These are phyloP conservation scores for Vitis rupestris DNA, from an alignment of 164 flowering plant genomes.

Conservation along the genomic window DNA sequence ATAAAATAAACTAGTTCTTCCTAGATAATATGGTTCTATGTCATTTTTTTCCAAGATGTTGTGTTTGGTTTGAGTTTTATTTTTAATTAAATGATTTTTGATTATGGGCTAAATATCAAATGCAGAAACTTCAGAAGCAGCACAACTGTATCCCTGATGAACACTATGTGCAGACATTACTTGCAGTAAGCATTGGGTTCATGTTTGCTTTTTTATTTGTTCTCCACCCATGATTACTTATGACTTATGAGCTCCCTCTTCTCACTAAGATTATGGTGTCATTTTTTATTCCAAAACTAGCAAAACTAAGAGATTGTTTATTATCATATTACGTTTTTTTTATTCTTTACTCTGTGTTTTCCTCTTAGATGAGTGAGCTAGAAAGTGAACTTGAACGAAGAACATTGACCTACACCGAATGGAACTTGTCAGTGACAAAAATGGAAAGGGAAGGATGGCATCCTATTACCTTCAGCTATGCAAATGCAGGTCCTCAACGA, in stretches of 20 bases:
- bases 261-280: too few relatives aligned
- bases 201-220: neutral
- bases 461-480: slow-evolving; percentile 72
- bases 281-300: too few relatives aligned
- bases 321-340: neutral
- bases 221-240: too few relatives aligned
- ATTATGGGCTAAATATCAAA: slow-evolving; percentile 3
- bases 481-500: slow-evolving; percentile 46
- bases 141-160: slow-evolving; percentile 98
- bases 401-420: slow-evolving; percentile 75
- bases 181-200: slow-evolving; percentile 53
- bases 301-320: too few relatives aligned
- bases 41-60: too few relatives aligned
- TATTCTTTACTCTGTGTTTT: neutral
- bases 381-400: slow-evolving; percentile 83
- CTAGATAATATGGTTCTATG: too few relatives aligned
- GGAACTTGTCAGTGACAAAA: slow-evolving; percentile 69
- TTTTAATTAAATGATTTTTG: too few relatives aligned
- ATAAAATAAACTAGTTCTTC: too few relatives aligned
- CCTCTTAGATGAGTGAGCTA: slow-evolving; percentile 62
- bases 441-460: slow-evolving; percentile 73
- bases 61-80: too few relatives aligned
- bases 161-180: slow-evolving; percentile 86
- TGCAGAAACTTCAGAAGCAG: slow-evolving; percentile 89
- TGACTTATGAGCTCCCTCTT: neutral